Conservation (phyloP, 768 basidiomycete species). For the Trametes maxima region DNA sequence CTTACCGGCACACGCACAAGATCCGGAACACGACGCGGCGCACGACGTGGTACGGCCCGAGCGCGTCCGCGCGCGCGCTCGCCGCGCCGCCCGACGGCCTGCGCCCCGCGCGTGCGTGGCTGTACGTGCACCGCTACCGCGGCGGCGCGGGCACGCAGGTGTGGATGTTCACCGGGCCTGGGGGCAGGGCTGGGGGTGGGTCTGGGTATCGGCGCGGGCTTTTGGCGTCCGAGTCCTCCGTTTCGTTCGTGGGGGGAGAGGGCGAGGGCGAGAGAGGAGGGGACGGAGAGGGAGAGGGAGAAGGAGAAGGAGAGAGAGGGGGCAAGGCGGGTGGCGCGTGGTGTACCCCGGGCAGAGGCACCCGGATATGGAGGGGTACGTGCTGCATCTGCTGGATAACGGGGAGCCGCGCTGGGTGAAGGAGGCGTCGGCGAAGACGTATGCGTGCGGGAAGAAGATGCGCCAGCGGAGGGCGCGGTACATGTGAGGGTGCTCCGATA, state of each 20-base stretch:
- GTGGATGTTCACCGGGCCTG: not conserved
- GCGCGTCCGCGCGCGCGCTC: not conserved
- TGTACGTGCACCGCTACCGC: slow-evolving; percentile 1
- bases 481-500: no score
- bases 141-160: not conserved
- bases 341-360: not conserved
- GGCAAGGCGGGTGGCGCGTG: not conserved
- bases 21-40: not conserved
- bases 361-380: slow-evolving; percentile 11
- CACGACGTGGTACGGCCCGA: slow-evolving; percentile 11
- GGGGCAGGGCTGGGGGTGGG: not conserved
- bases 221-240: no score
- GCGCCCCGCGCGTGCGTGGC: not conserved
- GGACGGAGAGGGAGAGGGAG: no score
- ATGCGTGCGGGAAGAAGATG: not conserved
- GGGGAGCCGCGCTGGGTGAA: not conserved
- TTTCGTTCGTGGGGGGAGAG: no score
- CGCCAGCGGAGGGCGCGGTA: not conserved
- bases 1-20: not conserved
- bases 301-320: not conserved
- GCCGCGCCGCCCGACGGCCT: not conserved
- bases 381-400: not conserved
- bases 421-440: not conserved
- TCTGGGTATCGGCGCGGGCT: not conserved
- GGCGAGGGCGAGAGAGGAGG: not conserved